Conservation (phyloP, 768 basidiomycete species). For the Dacryopinax primogenitus region DNA sequence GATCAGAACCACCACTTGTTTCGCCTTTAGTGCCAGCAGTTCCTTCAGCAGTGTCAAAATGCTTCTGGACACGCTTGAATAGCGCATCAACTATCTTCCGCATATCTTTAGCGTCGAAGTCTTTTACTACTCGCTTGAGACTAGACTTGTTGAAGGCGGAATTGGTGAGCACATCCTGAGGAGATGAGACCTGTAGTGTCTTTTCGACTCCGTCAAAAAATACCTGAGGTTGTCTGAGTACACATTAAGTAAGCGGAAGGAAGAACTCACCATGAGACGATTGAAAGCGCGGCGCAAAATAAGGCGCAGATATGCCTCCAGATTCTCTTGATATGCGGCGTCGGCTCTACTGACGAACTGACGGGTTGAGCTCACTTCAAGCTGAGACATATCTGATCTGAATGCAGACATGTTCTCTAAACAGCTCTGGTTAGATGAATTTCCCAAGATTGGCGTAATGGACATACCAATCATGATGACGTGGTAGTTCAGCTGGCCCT, state of each 20-base stretch:
- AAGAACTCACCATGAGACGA: constrained; percentile 60
- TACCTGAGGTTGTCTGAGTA: constrained; percentile 43
- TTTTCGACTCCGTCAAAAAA: constrained; percentile 88
- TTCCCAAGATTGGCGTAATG: not conserved
- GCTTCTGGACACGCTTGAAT: constrained; percentile 87
- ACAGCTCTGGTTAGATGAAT: constrained; percentile 11
- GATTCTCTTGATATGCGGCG: constrained; percentile 77
- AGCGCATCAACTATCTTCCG: constrained; percentile 77
- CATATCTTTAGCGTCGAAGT: constrained; percentile 76
- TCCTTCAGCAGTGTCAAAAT: constrained; percentile 75
- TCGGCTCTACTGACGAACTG: constrained; percentile 61
- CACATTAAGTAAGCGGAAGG: not conserved
- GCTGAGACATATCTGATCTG: constrained; percentile 61
- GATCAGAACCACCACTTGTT: constrained; percentile 26
- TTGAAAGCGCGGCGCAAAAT: constrained; percentile 76
- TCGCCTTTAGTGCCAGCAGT: constrained; percentile 33
- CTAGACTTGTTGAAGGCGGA: constrained; percentile 59
- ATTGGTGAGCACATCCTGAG: constrained; percentile 63
- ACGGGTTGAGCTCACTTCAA: constrained; percentile 51
- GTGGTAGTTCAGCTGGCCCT: constrained; percentile 92
- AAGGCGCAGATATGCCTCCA: constrained; percentile 73
- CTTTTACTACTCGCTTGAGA: constrained; percentile 75
- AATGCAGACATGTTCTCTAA: constrained; percentile 96
- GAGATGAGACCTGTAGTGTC: constrained; percentile 64
- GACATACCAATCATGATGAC: constrained; percentile 81